Evolutionary conservation across 495 filamentous ascomycete species (phyloP).

Genomic region (Neurospora hispaniola): DNA sequence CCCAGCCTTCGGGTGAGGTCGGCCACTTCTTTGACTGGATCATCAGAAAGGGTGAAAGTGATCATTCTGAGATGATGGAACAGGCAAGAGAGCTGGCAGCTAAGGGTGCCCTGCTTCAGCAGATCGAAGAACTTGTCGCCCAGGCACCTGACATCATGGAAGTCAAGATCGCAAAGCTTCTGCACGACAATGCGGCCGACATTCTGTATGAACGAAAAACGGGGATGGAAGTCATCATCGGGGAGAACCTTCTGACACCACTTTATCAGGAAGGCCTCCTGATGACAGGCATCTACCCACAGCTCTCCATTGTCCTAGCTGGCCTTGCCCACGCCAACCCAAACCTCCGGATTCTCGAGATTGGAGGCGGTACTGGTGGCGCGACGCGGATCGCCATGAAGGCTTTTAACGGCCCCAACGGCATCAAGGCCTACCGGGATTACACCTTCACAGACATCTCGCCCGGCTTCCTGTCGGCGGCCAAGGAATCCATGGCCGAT

Average conservation of each 20-base stretch:
- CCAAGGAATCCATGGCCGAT: constrained; percentile 31
- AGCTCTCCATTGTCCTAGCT: constrained; percentile 16
- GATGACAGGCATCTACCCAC: constrained; percentile 11
- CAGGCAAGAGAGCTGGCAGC: too few species aligned
- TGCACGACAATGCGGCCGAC: constrained; percentile 12
- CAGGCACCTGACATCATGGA: constrained; percentile 3
- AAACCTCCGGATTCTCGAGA: constrained; percentile 34
- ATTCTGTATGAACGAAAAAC: constrained; percentile 21
- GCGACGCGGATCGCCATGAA: constrained; percentile 32
- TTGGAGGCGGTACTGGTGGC: constrained; percentile 45
- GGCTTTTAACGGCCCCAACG: constrained; percentile 14
- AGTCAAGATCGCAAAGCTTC: constrained; percentile 13
- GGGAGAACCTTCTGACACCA: constrained; percentile 19
- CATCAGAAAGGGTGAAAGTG: too few species aligned
- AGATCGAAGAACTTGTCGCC: too few species aligned
- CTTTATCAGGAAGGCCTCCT: constrained; percentile 18
- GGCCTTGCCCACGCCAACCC: constrained; percentile 14
- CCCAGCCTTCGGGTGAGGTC: too few species aligned
- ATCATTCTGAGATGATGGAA: too few species aligned
- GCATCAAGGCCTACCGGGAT: constrained; percentile 12
- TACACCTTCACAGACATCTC: constrained; percentile 48
- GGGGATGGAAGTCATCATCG: constrained; percentile 24
- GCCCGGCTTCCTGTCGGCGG: constrained; percentile 39
- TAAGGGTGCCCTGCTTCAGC: too few species aligned
- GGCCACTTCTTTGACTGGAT: too few species aligned